A percentile compares a stretch with the other conserved stretches of the same genome.
These are phyloP conservation scores for Tetracladium setigerum DNA, from an alignment of 495 filamentous ascomycete species.

Conservation along the genomic window DNA sequence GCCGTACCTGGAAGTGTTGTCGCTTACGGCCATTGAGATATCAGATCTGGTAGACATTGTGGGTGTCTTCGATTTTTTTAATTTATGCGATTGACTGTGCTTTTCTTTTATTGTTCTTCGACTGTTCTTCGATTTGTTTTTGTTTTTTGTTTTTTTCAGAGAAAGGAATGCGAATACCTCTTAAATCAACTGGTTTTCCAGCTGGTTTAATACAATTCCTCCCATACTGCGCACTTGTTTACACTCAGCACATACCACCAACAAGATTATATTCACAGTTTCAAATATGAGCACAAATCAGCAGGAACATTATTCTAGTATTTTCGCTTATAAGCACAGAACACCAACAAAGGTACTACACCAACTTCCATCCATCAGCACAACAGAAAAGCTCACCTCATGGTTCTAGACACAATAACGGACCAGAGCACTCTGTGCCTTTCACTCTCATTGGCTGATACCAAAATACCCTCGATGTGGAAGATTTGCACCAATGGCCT, in stretches of 20 bases:
- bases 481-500: constrained; percentile 1
- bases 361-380: constrained; percentile 7
- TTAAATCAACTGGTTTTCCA: neutral
- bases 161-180: neutral
- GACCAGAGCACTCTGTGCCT: too few species aligned
- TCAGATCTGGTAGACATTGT: constrained; percentile 5
- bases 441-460: neutral
- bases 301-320: too few species aligned
- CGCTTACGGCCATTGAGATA: neutral
- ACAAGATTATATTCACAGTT: neutral
- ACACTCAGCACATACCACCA: neutral
- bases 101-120: neutral
- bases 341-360: too few species aligned
- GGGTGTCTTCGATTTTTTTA: neutral
- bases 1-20: constrained; percentile 1
- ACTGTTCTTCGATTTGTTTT: too few species aligned
- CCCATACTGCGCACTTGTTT: neutral
- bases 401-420: too few species aligned
- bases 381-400: too few species aligned
- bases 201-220: neutral
- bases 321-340: too few species aligned
- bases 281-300: neutral
- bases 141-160: neutral
- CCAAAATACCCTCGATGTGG: neutral
- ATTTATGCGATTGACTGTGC: neutral